These are phyloP conservation scores for Malus sylvestris DNA, from an alignment of 306 rosid species.

Conservation along the genomic window DNA sequence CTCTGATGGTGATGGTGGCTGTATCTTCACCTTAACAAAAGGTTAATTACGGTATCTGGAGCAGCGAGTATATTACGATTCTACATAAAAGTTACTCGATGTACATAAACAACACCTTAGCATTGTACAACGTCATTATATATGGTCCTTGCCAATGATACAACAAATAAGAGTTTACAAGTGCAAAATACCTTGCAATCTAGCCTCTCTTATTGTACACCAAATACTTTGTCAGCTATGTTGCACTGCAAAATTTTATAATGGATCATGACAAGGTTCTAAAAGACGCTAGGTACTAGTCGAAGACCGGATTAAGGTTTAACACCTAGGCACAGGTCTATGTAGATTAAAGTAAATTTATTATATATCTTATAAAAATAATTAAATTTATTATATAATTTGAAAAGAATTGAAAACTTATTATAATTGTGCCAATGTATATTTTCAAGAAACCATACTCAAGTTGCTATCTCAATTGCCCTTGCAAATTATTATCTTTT, in stretches of 20 bases:
- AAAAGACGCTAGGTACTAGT: no score
- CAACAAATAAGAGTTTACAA: no score
- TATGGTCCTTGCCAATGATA: no score
- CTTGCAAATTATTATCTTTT: background rate
- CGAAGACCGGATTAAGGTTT: no score
- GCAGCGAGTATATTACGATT: background rate
- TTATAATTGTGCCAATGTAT: background rate
- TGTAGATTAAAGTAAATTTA: no score
- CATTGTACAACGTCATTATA: background rate
- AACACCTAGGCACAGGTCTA: no score
- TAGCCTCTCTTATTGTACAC: no score
- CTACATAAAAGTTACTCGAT: background rate
- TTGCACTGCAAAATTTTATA: no score
- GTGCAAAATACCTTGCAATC: no score
- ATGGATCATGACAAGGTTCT: no score
- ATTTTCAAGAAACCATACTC: background rate
- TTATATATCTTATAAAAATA: no score
- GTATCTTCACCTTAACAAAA: background rate
- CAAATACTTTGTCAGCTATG: no score
- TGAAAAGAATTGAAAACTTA: background rate
- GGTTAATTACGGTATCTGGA: constrained; percentile 5
- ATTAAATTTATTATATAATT: background rate
- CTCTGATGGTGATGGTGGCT: background rate
- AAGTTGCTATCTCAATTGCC: background rate
- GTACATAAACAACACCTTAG: background rate